Percentiles rank a stretch among this genome's conserved stretches.
Evolutionary conservation across 345 rosid species (phyloP).

Genomic region (Populus tremula): DNA sequence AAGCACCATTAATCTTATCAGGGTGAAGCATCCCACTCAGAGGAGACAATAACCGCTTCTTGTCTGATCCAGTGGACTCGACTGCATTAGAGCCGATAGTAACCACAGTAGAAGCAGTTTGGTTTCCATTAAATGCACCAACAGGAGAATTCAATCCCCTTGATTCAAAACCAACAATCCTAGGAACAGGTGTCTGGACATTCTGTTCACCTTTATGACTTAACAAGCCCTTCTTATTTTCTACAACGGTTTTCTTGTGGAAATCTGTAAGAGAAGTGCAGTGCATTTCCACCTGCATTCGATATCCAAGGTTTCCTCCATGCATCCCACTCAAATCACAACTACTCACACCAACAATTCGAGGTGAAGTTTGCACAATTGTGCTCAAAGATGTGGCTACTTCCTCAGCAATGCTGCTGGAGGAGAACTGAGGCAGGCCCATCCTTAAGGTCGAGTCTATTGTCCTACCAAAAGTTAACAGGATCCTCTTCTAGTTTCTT

Average conservation of each 20-base stretch:
- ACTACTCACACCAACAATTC: conserved; percentile 9
- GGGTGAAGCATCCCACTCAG: conserved; percentile 18
- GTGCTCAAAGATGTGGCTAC: conserved; percentile 17
- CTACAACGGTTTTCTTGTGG: conserved; percentile 11
- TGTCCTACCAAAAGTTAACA: conserved; percentile 12
- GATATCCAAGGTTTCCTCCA: conserved; percentile 26
- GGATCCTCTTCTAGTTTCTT: conserved; percentile 3
- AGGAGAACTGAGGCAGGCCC: conserved; percentile 30
- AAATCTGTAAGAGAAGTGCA: conserved; percentile 17
- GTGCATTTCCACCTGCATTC: conserved; percentile 23
- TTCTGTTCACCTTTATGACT: conserved; percentile 15
- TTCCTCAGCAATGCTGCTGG: conserved; percentile 24
- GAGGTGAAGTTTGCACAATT: conserved; percentile 8
- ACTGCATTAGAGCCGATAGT: background rate
- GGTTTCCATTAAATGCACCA: conserved; percentile 10
- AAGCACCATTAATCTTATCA: conserved; percentile 16
- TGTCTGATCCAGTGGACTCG: conserved; percentile 15
- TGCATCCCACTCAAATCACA: conserved; percentile 30
- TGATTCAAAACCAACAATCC: conserved; percentile 22
- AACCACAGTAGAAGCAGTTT: conserved; percentile 1
- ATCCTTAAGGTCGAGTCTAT: background rate
- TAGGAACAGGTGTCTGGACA: conserved; percentile 17
- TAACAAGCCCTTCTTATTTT: conserved; percentile 11
- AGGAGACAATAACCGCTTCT: conserved; percentile 24
- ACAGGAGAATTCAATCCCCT: conserved; percentile 15